Percentiles rank a stretch among this genome's conserved stretches.
Conservation (phyloP, 2,329 filamentous ascomycete genomes). For the Atkinsonella texensis region DNA sequence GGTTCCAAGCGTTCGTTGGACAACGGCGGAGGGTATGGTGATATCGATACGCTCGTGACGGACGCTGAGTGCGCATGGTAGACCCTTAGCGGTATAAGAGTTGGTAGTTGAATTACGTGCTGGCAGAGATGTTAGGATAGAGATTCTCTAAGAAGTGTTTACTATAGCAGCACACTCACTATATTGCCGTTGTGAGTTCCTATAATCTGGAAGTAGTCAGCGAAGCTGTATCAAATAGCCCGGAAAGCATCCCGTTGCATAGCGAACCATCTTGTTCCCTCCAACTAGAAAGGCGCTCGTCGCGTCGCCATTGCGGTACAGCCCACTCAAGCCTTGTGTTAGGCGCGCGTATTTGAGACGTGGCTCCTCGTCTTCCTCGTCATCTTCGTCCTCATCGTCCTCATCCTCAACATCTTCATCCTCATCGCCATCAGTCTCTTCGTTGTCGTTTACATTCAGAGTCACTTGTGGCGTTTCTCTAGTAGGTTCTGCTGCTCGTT, state of each 20-base stretch:
- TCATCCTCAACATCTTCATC: conserved; percentile 39
- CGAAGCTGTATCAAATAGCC: conserved; percentile 7
- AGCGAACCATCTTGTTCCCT: conserved; percentile 86
- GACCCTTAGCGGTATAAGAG: conserved; percentile 67
- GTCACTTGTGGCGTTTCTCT: not conserved
- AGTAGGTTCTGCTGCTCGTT: not conserved
- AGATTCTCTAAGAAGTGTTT: not conserved
- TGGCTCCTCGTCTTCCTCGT: conserved; percentile 88
- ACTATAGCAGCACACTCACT: conserved; percentile 38
- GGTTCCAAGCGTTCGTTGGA: conserved; percentile 32
- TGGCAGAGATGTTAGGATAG: conserved; percentile 21
- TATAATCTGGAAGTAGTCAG: conserved; percentile 50
- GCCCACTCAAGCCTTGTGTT: conserved; percentile 63
- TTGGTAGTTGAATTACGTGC: conserved; percentile 78
- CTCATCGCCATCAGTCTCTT: conserved; percentile 13
- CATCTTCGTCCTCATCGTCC: conserved; percentile 57
- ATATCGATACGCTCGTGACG: conserved; percentile 80
- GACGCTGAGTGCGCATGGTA: conserved; percentile 92
- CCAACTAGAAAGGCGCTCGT: conserved; percentile 84
- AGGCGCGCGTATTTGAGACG: conserved; percentile 85
- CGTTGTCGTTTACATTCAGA: conserved; percentile 4
- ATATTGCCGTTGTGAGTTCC: conserved; percentile 97
- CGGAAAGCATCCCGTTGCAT: not conserved
- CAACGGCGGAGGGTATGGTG: conserved; percentile 59
- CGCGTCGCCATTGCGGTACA: conserved; percentile 92